phyloP scores from a whole-genome alignment of 805 yeast species.

The Teunomyces atbi region DNA sequence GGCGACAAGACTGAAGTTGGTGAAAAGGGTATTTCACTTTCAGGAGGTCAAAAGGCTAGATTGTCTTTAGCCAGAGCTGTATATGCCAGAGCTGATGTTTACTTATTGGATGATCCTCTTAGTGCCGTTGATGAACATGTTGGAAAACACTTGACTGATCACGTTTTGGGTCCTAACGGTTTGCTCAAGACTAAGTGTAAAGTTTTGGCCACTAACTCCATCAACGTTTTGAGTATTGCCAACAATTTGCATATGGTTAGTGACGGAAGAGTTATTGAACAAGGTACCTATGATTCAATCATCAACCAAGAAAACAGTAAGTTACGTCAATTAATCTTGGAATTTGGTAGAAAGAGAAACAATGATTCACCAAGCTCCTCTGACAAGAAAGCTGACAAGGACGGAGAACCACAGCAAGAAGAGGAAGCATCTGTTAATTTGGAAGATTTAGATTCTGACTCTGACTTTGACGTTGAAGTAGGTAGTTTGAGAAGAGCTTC shows the following conservation, averaged over 20 bases:
- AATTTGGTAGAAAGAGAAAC: constrained; percentile 54
- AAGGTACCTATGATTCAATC: constrained; percentile 58
- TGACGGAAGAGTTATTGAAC: constrained; percentile 67
- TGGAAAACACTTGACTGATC: constrained; percentile 77
- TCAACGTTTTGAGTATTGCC: constrained; percentile 77
- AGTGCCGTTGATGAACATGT: constrained; percentile 99
- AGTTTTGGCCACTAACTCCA: constrained; percentile 82
- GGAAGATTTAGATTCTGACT: constrained; percentile 28
- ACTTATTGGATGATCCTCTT: constrained; percentile 85
- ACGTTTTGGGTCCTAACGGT: constrained; percentile 81
- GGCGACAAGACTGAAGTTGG: constrained; percentile 95
- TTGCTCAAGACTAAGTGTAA: constrained; percentile 70
- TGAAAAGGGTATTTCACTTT: constrained; percentile 92
- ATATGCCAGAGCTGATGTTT: constrained; percentile 89
- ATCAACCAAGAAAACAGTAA: constrained; percentile 45
- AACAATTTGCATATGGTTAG: constrained; percentile 65
- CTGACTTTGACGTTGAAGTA: constrained; percentile 23
- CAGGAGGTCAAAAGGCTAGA: constrained; percentile 98
- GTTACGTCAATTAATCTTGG: constrained; percentile 54
- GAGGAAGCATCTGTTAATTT: constrained; percentile 20
- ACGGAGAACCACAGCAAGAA: constrained; percentile 7
- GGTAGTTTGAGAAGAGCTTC: constrained; percentile 61
- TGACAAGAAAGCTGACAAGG: constrained; percentile 12
- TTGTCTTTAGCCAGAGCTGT: constrained; percentile 94
- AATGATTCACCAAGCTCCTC: constrained; percentile 13